Conservation (phyloP, 345 rosid genomes). For the Cardiospermum halicacabum region DNA sequence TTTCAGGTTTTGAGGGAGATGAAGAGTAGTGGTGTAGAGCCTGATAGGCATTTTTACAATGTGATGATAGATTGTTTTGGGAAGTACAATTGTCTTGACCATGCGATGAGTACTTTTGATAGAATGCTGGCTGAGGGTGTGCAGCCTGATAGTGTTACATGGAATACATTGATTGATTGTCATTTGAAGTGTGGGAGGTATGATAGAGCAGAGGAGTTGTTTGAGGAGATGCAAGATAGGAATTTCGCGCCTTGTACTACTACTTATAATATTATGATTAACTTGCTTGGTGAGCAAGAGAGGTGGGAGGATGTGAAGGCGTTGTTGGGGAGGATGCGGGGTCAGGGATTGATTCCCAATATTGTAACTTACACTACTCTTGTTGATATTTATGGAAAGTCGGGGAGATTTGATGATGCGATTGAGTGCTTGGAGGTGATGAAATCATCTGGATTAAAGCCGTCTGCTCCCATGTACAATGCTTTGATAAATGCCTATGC, state of each 20-base stretch:
- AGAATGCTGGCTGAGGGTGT: conserved; percentile 75
- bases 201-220: conserved; percentile 71
- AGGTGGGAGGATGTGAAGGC: conserved; percentile 77
- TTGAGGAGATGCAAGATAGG: conserved; percentile 67
- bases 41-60: conserved; percentile 84
- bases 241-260: conserved; percentile 76
- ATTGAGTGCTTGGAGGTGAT: conserved; percentile 80
- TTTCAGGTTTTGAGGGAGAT: conserved; percentile 92
- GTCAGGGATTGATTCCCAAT: conserved; percentile 61
- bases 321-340: conserved; percentile 62
- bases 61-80: conserved; percentile 96
- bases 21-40: conserved; percentile 73
- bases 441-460: conserved; percentile 75
- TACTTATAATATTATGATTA: conserved; percentile 85
- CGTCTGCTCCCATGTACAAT: conserved; percentile 87
- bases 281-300: conserved; percentile 75
- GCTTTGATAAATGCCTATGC: conserved; percentile 97
- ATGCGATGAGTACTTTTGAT: conserved; percentile 80
- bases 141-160: conserved; percentile 75
- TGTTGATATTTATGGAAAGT: conserved; percentile 77
- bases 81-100: conserved; percentile 83
- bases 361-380: conserved; percentile 86
- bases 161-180: conserved; percentile 94
- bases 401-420: conserved; percentile 85
- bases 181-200: conserved; percentile 77